Evolutionary conservation across 495 filamentous ascomycete species (phyloP), one percentile per base, ranked within the genome.

Genomic region (Penicillium simplicissimum): DNA sequence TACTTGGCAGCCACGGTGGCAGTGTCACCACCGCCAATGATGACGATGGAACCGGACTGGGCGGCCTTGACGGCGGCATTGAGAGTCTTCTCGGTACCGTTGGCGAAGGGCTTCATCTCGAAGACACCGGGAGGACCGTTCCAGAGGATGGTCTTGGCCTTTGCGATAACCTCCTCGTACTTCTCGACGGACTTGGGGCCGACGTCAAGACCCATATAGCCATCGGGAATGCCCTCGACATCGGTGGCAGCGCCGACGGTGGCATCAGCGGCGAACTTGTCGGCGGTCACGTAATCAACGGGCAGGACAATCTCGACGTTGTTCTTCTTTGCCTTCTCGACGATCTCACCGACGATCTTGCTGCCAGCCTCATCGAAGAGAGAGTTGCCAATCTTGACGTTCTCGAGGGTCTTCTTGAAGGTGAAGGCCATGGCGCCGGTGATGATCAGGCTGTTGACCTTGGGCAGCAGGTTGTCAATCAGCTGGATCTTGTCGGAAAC

Each of bases 381-480:
- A 45, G 85, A 90, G 83, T 87, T 91, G 52, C 95, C 95, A 66
- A 99, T 99, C 79, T 87, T 84, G 57, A 98, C 87, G 70, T 83
- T 81, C 78, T 97, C 87, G 40, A 98, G 83, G 40, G 92, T 94
- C 86, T 98, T 98, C 88, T 98, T 98, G 87, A 99, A 98, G 62
- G 95, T 99, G 85, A 97, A 99, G 33, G 95, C 92, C 95, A 99
- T 99, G 64, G 89, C 95, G 65, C 95, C 95, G 71, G 93, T 96
- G 81, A 99, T 91, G 77, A 98, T 89, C 65, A 99, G 86, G 76
- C 87, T 93, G 84, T 99, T 84, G 67, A 99, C 91, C 84, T 99
- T 99, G 73, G 90, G 88, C 51, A 99, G 88, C 52, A 99, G 83
- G 84, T 98, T 99, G 80, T 99, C 93, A 72, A 99, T 98, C 60